These are phyloP conservation scores for Coriolopsis trogii DNA, from an alignment of 1,284 basidiomycete species.

Conservation along the genomic window DNA sequence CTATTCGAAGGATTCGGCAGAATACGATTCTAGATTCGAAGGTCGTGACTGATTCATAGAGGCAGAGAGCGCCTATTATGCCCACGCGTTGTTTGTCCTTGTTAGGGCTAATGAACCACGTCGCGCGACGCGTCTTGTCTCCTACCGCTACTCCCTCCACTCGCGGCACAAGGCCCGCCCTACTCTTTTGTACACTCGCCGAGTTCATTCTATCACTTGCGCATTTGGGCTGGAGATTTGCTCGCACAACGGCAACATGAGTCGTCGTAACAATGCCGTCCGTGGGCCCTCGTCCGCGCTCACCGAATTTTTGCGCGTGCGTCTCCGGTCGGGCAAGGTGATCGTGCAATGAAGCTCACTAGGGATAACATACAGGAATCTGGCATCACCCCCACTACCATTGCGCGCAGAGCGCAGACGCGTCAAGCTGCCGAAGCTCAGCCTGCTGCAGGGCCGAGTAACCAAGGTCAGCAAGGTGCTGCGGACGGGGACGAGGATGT, in stretches of 20 bases:
- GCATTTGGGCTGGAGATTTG: too few relatives aligned
- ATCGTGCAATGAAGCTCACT: not conserved
- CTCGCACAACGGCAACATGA: conserved; percentile 27
- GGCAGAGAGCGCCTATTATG: too few relatives aligned
- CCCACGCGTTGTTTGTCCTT: conserved; percentile 19
- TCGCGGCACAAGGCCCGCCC: not conserved
- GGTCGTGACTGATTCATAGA: too few relatives aligned
- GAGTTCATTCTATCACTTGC: too few relatives aligned
- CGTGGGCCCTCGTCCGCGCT: conserved; percentile 90
- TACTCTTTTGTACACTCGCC: too few relatives aligned
- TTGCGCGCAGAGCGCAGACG: conserved; percentile 60
- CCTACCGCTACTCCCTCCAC: not conserved
- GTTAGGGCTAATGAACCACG: conserved; percentile 25
- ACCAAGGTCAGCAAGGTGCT: conserved; percentile 28
- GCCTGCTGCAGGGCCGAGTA: conserved; percentile 53
- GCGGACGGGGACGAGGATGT: conserved; percentile 28
- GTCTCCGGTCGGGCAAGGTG: conserved; percentile 28
- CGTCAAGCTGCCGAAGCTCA: conserved; percentile 38
- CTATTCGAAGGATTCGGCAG: too few relatives aligned
- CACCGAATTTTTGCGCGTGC: conserved; percentile 87
- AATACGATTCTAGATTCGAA: too few relatives aligned
- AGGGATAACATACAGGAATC: conserved; percentile 55
- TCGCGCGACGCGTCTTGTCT: conserved; percentile 19
- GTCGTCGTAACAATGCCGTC: conserved; percentile 64
- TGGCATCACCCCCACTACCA: conserved; percentile 74